Evolutionary conservation across 2,329 filamentous ascomycete species (phyloP).

Genomic region (Westerdykella ornata): DNA sequence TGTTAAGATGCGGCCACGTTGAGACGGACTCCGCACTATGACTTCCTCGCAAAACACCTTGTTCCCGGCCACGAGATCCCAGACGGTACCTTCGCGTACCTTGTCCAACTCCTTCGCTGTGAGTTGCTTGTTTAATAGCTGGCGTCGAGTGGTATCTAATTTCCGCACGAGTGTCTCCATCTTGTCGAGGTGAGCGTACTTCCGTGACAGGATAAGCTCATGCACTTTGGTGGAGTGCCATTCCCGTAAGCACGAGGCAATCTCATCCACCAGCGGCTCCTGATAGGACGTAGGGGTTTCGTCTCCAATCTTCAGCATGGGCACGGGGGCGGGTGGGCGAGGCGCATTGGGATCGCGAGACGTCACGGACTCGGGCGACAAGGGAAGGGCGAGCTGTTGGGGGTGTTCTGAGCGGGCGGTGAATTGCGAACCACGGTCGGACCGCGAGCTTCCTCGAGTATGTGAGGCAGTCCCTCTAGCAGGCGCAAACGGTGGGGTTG

Average conservation of each 20-base stretch:
- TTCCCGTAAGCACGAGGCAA: constrained; percentile 90
- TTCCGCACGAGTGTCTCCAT: constrained; percentile 73
- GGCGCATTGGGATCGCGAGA: constrained; percentile 59
- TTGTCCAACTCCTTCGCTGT: constrained; percentile 75
- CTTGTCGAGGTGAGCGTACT: constrained; percentile 74
- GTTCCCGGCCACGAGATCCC: constrained; percentile 90
- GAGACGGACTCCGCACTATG: constrained; percentile 82
- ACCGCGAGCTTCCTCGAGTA: constrained; percentile 17
- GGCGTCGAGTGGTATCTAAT: constrained; percentile 78
- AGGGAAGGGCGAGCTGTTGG: constrained; percentile 33
- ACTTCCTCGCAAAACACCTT: constrained; percentile 91
- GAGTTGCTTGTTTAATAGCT: constrained; percentile 89
- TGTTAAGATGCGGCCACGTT: constrained; percentile 78
- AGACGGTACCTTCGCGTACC: constrained; percentile 83
- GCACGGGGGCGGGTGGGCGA: constrained; percentile 84
- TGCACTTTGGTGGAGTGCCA: constrained; percentile 98
- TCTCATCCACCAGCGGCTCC: constrained; percentile 93
- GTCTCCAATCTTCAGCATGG: constrained; percentile 95
- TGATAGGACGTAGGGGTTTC: constrained; percentile 84
- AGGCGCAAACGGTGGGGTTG: constrained; percentile 15
- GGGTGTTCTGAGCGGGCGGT: constrained; percentile 37
- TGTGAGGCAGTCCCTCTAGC: constrained; percentile 13
- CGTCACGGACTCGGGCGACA: constrained; percentile 34
- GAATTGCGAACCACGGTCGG: constrained; percentile 33
- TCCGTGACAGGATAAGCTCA: constrained; percentile 73